These are phyloP conservation scores for Zymoseptoria crescenta DNA, from an alignment of 2,329 filamentous ascomycete genomes.

Conservation along the genomic window DNA sequence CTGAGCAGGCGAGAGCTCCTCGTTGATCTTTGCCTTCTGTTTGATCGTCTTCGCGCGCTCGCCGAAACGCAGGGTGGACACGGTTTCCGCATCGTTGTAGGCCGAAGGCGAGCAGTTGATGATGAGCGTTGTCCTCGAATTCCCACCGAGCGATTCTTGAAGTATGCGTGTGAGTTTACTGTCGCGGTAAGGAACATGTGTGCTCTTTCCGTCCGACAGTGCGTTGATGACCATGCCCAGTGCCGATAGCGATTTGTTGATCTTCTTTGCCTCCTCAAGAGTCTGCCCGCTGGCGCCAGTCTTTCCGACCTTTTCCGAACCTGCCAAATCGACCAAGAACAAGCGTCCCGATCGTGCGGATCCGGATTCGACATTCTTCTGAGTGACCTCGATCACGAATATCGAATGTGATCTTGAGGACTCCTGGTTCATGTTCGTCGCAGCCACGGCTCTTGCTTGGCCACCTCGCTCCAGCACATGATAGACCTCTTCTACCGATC, in stretches of 20 bases:
- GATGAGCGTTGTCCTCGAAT: constrained; percentile 95
- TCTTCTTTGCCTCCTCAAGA: constrained; percentile 97
- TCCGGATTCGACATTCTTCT: constrained; percentile 95
- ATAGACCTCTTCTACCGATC: constrained; percentile 90
- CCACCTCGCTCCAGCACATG: constrained; percentile 94
- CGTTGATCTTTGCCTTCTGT: constrained; percentile 99
- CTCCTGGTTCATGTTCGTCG: constrained; percentile 99
- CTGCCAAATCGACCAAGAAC: constrained; percentile 94
- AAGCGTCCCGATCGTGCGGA: constrained; percentile 94
- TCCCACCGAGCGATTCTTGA: constrained; percentile 94
- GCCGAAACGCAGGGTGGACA: constrained; percentile 88
- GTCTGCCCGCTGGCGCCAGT: constrained; percentile 96
- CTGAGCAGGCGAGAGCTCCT: constrained; percentile 89
- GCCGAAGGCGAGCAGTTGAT: constrained; percentile 99
- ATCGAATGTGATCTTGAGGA: constrained; percentile 98
- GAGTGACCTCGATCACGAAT: constrained; percentile 91
- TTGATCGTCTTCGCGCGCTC: constrained; percentile 97
- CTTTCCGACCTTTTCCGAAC: constrained; percentile 98
- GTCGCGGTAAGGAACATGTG: constrained; percentile 92
- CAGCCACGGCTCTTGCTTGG: constrained; percentile 78
- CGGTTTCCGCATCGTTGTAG: constrained; percentile 93
- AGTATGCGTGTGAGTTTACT: constrained; percentile 95
- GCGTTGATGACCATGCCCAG: constrained; percentile 99
- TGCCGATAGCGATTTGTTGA: constrained; percentile 98
- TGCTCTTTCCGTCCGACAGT: constrained; percentile 92